Conservation (phyloP, 2,329 filamentous ascomycete genomes). For the Xylariaceae sp. region DNA sequence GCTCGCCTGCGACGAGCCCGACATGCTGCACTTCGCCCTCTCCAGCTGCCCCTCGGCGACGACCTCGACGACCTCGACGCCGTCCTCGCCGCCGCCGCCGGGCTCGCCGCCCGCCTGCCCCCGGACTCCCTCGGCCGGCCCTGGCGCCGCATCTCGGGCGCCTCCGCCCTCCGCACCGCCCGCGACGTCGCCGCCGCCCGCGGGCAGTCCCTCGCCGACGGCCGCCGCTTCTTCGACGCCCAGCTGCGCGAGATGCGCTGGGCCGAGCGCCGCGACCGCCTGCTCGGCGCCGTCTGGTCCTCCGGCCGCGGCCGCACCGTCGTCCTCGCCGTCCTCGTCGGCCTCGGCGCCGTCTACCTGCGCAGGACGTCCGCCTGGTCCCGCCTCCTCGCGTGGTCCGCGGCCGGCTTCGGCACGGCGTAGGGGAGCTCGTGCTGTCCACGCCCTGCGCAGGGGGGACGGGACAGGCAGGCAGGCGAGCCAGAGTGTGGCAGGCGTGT, state of each 20-base stretch:
- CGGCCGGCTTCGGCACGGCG: slow-evolving; percentile 1
- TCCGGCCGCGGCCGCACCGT: slow-evolving; percentile 57
- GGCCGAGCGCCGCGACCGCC: slow-evolving; percentile 49
- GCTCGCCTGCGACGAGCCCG: slow-evolving; percentile 73
- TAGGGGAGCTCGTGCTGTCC: too few relatives aligned
- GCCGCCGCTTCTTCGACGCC: slow-evolving; percentile 57
- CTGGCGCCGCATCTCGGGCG: slow-evolving; percentile 65
- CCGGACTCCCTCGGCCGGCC: slow-evolving; percentile 61
- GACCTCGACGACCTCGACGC: slow-evolving; percentile 74
- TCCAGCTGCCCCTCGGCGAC: slow-evolving; percentile 73
- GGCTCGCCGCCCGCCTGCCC: slow-evolving; percentile 58
- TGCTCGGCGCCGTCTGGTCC: slow-evolving; percentile 46
- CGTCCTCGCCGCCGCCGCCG: slow-evolving; percentile 59
- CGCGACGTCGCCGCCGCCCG: slow-evolving; percentile 41
- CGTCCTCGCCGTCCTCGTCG: slow-evolving; percentile 59
- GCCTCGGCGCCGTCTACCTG: slow-evolving; percentile 60
- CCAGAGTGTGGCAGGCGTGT: too few relatives aligned
- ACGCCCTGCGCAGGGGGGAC: too few relatives aligned
- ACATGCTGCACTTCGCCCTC: slow-evolving; percentile 85
- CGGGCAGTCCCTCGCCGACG: slow-evolving; percentile 56
- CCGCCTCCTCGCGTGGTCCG: slow-evolving; percentile 15
- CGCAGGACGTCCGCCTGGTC: slow-evolving; percentile 36
- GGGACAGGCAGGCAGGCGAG: too few relatives aligned
- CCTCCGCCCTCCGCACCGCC: slow-evolving; percentile 82
- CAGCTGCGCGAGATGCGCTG: slow-evolving; percentile 67